Base-by-base conservation (phyloP, 306 rosid genomes). In the Medicago ruthenica region DNA sequence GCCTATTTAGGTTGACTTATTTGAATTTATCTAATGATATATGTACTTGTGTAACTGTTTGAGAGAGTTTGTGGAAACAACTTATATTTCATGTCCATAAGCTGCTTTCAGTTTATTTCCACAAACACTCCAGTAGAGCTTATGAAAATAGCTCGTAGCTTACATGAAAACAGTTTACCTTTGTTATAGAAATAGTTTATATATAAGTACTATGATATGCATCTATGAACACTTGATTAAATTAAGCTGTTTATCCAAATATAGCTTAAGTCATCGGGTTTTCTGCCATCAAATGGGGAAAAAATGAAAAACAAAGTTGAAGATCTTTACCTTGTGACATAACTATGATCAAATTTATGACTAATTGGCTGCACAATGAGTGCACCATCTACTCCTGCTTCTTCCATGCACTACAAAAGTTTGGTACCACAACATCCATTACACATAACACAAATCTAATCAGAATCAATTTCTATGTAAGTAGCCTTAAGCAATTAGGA, bases 341-440 rank as follows among this genome's bases (percentile, higher is more conserved):
- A 81, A 77, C 88, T 88, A 79, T 93, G 98, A 84, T 91, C 97
- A 59, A 91, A 93, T 76, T 85, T 91, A 74, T 93, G 91, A 88
- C 87, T 91, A 51, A 93, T 93, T 9, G 98, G 98, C 88, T 93
- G 98, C 73, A 93, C 97, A 79, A 91, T 89, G 8, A 93, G 85
- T 15, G 97, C 97, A 84, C 94, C 92, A 68, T 89, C 88, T 79
- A 91, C 97, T 51, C 86, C 90, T 16, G 97, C 98, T 80, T 89
- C 98, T 82, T 87, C 91, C 96, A 93, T 91, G 73, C 86, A 85
- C 98, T 93, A 83, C 17, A 72, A 64, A 77, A 64, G 17, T 14
- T 60, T 44, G 45, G 44, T 20, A 60, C 44, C 37, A 34, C 58
- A 78, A 17, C 37, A 40, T 12, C 59, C 17, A 57, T 50, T 13